Evolutionary conservation across 2,329 filamentous ascomycete species (phyloP).

Genomic region (Colletotrichum scovillei): DNA sequence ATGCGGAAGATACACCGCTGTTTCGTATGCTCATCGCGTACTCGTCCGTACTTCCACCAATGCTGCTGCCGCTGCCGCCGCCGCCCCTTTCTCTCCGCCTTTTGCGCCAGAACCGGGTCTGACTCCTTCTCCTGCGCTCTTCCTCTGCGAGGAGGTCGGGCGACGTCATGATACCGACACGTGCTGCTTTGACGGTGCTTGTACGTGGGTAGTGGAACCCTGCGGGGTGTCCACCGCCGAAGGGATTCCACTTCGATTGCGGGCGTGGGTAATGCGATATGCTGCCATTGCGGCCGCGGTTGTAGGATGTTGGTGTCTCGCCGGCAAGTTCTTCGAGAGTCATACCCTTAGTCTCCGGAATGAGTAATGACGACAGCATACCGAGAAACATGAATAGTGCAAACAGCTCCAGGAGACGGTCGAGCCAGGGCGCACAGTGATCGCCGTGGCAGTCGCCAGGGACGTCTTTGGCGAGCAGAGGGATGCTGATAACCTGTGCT

Average conservation of each 20-base stretch:
- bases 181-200: constrained; percentile 44
- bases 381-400: constrained; percentile 84
- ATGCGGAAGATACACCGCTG: constrained; percentile 38
- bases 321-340: constrained; percentile 79
- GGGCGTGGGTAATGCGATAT: constrained; percentile 49
- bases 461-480: constrained; percentile 68
- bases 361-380: constrained; percentile 74
- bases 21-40: constrained; percentile 37
- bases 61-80: constrained; percentile 39
- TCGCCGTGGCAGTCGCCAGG: constrained; percentile 60
- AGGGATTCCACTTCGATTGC: constrained; percentile 56
- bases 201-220: constrained; percentile 60
- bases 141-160: constrained; percentile 48
- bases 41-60: constrained; percentile 7
- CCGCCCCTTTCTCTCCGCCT: constrained; percentile 37
- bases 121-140: constrained; percentile 31
- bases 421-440: constrained; percentile 69
- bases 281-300: constrained; percentile 62
- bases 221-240: constrained; percentile 61
- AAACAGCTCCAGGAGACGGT: constrained; percentile 82
- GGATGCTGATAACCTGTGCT: constrained; percentile 73
- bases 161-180: constrained; percentile 56
- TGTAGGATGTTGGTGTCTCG: constrained; percentile 71
- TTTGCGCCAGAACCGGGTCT: constrained; percentile 35
- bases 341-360: constrained; percentile 80